Evolutionary conservation across 176 grass and related monocot species (phyloP), one percentile per base, ranked within the genome.

Genomic region (Hordeum marinum): DNA sequence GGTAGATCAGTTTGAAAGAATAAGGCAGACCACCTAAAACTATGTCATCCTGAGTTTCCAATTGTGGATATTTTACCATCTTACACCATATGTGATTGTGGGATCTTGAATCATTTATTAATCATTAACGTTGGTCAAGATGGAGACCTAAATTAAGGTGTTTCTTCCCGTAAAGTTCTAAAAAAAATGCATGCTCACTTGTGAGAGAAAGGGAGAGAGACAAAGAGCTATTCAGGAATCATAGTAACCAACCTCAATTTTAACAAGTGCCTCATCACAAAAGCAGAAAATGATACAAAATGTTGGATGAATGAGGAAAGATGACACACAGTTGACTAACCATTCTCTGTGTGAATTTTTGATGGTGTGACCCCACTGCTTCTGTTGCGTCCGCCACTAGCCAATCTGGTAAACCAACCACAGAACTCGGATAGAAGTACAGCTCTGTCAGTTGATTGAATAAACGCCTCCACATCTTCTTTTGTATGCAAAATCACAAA

Each of bases 391-490:
- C 84, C 87, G 66, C 64, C 82, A 62, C 83, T 75, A 77, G 88
- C 85, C 76, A 92, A 83, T 87, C 76, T 82, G 54, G 81, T 81
- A 79, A 94, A 92, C 96, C 93, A 98, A 61, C 93, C 96, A 87
- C 93, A 98, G 23, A 93, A 89, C 70, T 98, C 96, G 77, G 91
- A 87, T 27, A 95, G 83, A 83, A 98, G 67, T 80, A 98, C 48
- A 85, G 93, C 87, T 89, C 89, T 98, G 82, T 98, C 93, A 13
- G 96, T 93, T 81, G 93, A 95, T 80, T 85, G 78, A 14, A 95
- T 82, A 93, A 88, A 94, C 48, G 43, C 50, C 42, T 93, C 73
- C 55, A 94, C 79, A n/a, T 95, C 93, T 92, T 98, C 85, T 68
- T 72, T 88, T 21, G 85, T 91, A 80, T 83, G 77, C 83, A 98